These are phyloP conservation scores for Penicillium sp. DNA, from an alignment of 2,329 filamentous ascomycete genomes.

Conservation along the genomic window DNA sequence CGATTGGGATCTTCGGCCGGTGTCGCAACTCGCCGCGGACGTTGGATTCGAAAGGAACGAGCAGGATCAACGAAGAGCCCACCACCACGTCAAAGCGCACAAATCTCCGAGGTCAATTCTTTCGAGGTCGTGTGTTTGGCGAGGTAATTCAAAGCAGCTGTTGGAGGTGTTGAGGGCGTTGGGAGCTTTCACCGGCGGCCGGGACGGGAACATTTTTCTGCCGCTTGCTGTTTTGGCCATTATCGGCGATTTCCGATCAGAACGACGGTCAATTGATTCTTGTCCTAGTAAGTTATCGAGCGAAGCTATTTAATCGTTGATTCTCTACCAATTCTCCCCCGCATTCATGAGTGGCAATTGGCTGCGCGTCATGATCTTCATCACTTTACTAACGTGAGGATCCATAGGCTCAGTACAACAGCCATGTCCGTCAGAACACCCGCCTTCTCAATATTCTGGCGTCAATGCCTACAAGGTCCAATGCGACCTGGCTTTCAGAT, in stretches of 20 bases:
- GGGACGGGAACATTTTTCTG: conserved; percentile 43
- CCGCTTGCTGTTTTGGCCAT: conserved; percentile 26
- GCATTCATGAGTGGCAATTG: background rate
- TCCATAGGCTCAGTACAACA: conserved; percentile 10
- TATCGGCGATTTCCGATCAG: conserved; percentile 24
- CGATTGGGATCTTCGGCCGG: conserved; percentile 15
- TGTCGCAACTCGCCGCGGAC: conserved; percentile 21
- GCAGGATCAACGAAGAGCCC: conserved; percentile 26
- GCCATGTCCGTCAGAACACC: conserved; percentile 34
- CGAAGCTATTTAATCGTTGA: background rate
- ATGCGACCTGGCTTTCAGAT: conserved; percentile 15
- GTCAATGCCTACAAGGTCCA: conserved; percentile 23
- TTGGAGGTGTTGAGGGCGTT: conserved; percentile 38
- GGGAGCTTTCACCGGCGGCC: conserved; percentile 40
- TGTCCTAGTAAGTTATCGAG: conserved; percentile 13
- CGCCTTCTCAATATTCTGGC: conserved; percentile 28
- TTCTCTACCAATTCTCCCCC: background rate
- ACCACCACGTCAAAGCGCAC: conserved; percentile 26
- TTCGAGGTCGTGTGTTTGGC: conserved; percentile 12
- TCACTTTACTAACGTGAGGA: conserved; percentile 11
- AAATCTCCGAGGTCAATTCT: conserved; percentile 13
- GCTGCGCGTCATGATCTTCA: background rate
- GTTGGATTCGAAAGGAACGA: conserved; percentile 23
- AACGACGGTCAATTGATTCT: conserved; percentile 21
- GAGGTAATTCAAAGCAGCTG: conserved; percentile 4